These are phyloP conservation scores for Metarhizium brunneum DNA, from an alignment of 2,329 filamentous ascomycete genomes.

Conservation along the genomic window DNA sequence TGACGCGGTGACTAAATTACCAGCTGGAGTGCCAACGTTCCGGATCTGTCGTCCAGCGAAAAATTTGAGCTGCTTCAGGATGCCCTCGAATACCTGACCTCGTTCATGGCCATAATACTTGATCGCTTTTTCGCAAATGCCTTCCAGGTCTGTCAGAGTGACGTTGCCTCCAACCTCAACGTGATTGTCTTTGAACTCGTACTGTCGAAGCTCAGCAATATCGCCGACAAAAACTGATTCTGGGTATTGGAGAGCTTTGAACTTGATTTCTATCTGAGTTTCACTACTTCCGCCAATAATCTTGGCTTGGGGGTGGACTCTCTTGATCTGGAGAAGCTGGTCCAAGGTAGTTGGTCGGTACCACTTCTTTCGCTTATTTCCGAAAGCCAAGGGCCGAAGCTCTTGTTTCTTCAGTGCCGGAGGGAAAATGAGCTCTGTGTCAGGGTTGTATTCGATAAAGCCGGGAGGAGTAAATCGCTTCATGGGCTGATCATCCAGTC, in stretches of 20 bases:
- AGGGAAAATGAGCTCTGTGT: constrained; percentile 93
- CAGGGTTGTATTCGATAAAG: constrained; percentile 88
- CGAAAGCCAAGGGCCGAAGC: constrained; percentile 74
- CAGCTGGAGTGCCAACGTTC: constrained; percentile 94
- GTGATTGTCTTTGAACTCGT: constrained; percentile 66
- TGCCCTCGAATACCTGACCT: constrained; percentile 79
- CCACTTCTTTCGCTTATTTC: constrained; percentile 93
- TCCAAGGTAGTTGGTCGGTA: constrained; percentile 79
- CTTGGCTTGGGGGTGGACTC: constrained; percentile 74
- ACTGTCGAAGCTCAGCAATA: constrained; percentile 80
- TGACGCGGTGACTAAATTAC: constrained; percentile 87
- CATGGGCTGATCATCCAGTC: constrained; percentile 41
- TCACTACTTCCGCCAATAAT: constrained; percentile 94
- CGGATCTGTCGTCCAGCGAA: constrained; percentile 94
- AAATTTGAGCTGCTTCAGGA: constrained; percentile 87
- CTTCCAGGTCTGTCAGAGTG: constrained; percentile 81
- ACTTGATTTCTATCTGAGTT: constrained; percentile 97
- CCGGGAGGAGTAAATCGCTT: constrained; percentile 75
- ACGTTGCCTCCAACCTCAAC: constrained; percentile 94
- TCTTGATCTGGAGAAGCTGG: constrained; percentile 88
- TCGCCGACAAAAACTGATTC: constrained; percentile 90
- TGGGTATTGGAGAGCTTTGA: constrained; percentile 87
- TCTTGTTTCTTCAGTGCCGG: constrained; percentile 75
- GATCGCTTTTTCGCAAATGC: constrained; percentile 71
- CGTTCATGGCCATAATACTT: constrained; percentile 62